Percentiles rank a stretch among this genome's conserved stretches.
Evolutionary conservation across 176 grass and related monocot species (phyloP).

Genomic region (Metroxylon sagu): DNA sequence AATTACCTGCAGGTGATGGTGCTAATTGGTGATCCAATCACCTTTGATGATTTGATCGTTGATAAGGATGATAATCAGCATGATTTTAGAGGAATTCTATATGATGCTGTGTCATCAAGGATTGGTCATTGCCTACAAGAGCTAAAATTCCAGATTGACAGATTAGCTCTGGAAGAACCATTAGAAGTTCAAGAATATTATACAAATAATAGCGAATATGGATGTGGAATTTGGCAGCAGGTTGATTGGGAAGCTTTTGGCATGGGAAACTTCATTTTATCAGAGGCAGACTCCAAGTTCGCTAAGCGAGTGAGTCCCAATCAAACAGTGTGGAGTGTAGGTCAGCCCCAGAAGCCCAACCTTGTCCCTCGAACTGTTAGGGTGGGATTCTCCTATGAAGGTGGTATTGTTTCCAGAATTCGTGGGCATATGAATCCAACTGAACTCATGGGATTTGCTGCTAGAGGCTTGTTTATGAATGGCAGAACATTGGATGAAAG

Average conservation of each 20-base stretch:
- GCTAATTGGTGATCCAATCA: slow-evolving; percentile 80
- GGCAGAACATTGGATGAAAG: slow-evolving; percentile 35
- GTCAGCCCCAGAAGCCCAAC: neutral
- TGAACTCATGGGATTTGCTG: slow-evolving; percentile 76
- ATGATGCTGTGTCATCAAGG: slow-evolving; percentile 65
- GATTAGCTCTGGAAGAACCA: slow-evolving; percentile 39
- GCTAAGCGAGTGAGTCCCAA: slow-evolving; percentile 3
- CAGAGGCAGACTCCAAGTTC: slow-evolving; percentile 19
- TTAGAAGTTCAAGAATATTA: slow-evolving; percentile 23
- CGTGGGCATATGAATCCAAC: slow-evolving; percentile 33
- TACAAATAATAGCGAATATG: slow-evolving; percentile 7
- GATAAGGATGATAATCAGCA: slow-evolving; percentile 33
- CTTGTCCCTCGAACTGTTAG: neutral
- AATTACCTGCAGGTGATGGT: slow-evolving; percentile 66
- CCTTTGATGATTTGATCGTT: slow-evolving; percentile 56
- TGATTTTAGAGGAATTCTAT: slow-evolving; percentile 49
- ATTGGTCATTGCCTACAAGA: slow-evolving; percentile 58
- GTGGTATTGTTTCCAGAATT: slow-evolving; percentile 40
- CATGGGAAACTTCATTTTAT: slow-evolving; percentile 49
- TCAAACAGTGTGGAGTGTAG: slow-evolving; percentile 2
- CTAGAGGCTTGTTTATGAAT: slow-evolving; percentile 59
- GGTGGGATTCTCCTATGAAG: neutral
- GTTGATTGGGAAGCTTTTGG: slow-evolving; percentile 92
- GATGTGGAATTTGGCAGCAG: slow-evolving; percentile 48
- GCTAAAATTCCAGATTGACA: slow-evolving; percentile 56